phyloP scores from a whole-genome alignment of 306 rosid genomes.

The Senna tora region DNA sequence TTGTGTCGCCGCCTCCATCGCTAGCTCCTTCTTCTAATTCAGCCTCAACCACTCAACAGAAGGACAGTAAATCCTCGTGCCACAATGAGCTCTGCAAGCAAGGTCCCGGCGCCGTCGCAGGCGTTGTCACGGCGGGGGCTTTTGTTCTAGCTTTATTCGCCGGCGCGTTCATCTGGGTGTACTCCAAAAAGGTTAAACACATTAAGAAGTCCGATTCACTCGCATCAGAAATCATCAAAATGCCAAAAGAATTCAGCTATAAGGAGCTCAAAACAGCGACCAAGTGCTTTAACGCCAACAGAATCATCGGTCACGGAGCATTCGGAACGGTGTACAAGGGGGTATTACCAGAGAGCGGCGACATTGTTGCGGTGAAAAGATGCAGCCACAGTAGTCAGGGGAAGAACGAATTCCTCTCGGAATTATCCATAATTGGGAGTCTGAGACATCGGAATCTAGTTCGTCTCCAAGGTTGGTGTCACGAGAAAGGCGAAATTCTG shows the following conservation, averaged over 20 bases:
- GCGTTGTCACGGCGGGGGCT: constrained; percentile 91
- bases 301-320: constrained; percentile 91
- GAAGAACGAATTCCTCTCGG: constrained; percentile 82
- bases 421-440: constrained; percentile 87
- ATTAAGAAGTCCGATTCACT: constrained; percentile 60
- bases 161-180: constrained; percentile 80
- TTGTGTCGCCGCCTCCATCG: constrained; percentile 70
- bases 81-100: constrained; percentile 79
- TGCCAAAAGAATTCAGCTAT: constrained; percentile 86
- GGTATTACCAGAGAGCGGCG: constrained; percentile 74
- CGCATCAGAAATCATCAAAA: constrained; percentile 75
- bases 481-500: constrained; percentile 90
- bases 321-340: constrained; percentile 95
- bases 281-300: constrained; percentile 74
- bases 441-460: constrained; percentile 91
- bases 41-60: constrained; percentile 43
- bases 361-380: constrained; percentile 88
- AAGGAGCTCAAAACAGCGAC: constrained; percentile 82
- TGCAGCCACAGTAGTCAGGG: constrained; percentile 87
- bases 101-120: constrained; percentile 92
- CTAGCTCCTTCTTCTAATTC: constrained; percentile 59
- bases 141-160: constrained; percentile 82
- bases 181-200: constrained; percentile 70
- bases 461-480: constrained; percentile 94
- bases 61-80: constrained; percentile 67